Evolutionary conservation across 169 alveolate species (phyloP), one percentile per base, ranked within the genome.

Genomic region (Cyclospora cayetanensis): DNA sequence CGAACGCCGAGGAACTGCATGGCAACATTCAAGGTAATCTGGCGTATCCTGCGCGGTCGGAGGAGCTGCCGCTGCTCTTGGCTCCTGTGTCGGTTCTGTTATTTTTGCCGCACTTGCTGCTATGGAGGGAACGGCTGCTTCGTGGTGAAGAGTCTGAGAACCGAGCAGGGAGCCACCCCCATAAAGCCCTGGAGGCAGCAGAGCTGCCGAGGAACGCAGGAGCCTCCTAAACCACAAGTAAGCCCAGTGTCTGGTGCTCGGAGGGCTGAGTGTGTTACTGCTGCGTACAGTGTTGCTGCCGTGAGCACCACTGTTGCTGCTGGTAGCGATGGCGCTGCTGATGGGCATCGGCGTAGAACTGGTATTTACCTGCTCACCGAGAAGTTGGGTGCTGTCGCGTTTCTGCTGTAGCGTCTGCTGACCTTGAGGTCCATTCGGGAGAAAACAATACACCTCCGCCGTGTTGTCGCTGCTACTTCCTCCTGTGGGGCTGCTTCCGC

Each of bases 131-230:
- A 27, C 37, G 2, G 55, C 31, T 20, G 60, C 52, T n/a, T 72
- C 84, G 29, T 72, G 84, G n/a, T 22, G 60, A 4, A 37, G 60
- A 37, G 84, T 11, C 7, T 52, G 20, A 43, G 80, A 31, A 27
- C 84, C 84, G 15, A 37, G 7, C 20, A 12, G 22, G 84, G 84
- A 12, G 20, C 84, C 60, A n/a, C 84, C 84, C 5, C 37, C 39
- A 34, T 72, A 72, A 11, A 72, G 35, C 12, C 84, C 84, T 15
- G 84, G 84, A 39, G 84, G 84, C 60, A 72, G 84, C 60, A 72
- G 35, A 4, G 84, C 84, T 15, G 84, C 84, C 35, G 84, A 72
- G 39, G 60, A 72, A 4, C 84, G 84, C 63, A 72, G 52, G 60
- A 72, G 63, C 52, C 84, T 52, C 55, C 84, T 35, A 22, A 72